Base-by-base conservation (phyloP, 2,329 filamentous ascomycete genomes). In the Phialemoniopsis sp. region DNA sequence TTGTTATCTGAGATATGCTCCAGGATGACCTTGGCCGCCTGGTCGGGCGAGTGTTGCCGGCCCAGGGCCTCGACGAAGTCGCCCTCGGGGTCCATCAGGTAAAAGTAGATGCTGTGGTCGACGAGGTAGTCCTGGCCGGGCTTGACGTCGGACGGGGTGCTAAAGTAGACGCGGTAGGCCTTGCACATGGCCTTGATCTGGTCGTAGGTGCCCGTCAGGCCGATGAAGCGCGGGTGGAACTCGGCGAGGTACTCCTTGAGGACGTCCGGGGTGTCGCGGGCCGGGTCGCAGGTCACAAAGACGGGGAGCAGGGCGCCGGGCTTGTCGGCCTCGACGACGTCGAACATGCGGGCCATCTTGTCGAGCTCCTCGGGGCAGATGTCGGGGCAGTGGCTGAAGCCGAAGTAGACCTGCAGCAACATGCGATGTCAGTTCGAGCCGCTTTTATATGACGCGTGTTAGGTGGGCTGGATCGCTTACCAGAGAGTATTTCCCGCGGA, bases 91-190 rank as follows among this genome's bases (percentile, higher is more conserved):
- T 97, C 93, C 93, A 98, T 98, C 51, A 98, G 68, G 64, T 98
- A 98, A 57, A 98, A 98, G 73, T 98, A 98, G 52, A 98, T 98
- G 63, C 89, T 96, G 69, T 98, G 93, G 63, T 98, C 93, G 12
- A 98, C 93, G 53, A 98, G 66, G 60, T 98, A 98, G 64, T 98
- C 93, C 71, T 96, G 87, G 2, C 91, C 93, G 1, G 89, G 85
- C 72, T 90, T 85, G 41, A 97, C 87, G 47, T 89, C 78, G 52
- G 80, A 73, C 28, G 93, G 93, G 35, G 93, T 98, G 57, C 87
- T 93, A 57, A 98, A 98, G 68, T 98, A 98, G 39, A 98, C 93
- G 15, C 93, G 77, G 64, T 97, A 98, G 50, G 85, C 85, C 72
- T 95, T 97, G 74, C 93, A 98, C 41, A 94, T 82, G 48, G 85